Conservation (phyloP, 805 yeast genomes). For the Myxozyma melibiosi region DNA sequence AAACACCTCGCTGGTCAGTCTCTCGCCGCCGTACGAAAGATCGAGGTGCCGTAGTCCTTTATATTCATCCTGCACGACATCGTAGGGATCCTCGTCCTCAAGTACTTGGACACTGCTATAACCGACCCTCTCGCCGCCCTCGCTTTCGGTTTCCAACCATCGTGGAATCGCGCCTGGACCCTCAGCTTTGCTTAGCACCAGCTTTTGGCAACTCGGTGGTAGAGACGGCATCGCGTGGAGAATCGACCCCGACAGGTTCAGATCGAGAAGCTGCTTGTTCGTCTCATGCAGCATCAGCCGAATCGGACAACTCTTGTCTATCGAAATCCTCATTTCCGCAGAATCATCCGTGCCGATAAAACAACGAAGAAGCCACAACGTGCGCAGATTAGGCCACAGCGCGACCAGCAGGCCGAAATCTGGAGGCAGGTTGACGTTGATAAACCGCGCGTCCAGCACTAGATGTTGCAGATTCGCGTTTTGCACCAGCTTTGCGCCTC, state of each 20-base stretch:
- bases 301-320: background rate
- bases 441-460: background rate
- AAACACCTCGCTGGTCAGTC: background rate
- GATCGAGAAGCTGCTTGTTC: background rate
- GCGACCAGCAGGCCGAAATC: slow-evolving; percentile 8
- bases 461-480: background rate
- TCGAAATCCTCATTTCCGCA: no score
- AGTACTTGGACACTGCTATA: background rate
- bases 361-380: slow-evolving; percentile 5
- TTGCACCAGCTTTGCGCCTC: background rate
- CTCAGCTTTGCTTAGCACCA: background rate
- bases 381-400: slow-evolving; percentile 10
- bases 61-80: background rate
- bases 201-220: slow-evolving; percentile 5
- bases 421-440: background rate
- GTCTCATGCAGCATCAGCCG: background rate
- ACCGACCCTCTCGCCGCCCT: background rate
- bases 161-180: slow-evolving; percentile 5
- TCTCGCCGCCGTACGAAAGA: background rate
- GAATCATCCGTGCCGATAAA: background rate
- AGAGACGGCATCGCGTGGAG: background rate
- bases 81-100: background rate
- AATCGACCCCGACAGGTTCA: background rate
- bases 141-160: background rate
- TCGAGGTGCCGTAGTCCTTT: background rate